Base-by-base conservation (phyloP, 1,139 yeast genomes). In the Zygoascus meyerae region DNA sequence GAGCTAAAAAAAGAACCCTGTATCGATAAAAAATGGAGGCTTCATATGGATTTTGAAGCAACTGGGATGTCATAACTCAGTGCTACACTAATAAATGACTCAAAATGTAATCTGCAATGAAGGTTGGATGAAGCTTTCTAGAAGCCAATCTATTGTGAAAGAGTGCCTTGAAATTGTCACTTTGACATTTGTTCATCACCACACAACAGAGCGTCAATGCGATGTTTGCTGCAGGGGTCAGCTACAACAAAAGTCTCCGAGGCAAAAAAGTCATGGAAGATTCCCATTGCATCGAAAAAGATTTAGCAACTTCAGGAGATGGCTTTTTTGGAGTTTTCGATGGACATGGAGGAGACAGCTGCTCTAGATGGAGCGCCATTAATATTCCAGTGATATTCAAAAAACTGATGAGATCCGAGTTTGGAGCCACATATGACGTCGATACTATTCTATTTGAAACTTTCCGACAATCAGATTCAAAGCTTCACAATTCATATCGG, bases 251-350 rank as follows among this genome's bases (percentile, higher is more conserved):
- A 21, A 21, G 26, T 21, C 7, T 35, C 33, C 9, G 18, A 16
- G 16, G 28, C 12, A 39, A 47, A n/a, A 42, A 38, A 15, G 32
- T 52, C 2, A 86, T 86, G 95, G 95, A 86, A 62, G 95, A 86
- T 63, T 90, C 84, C 6, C 95, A 85, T 61, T 84, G 94, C 0
- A 83, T 83, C 60, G 86, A 84, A 41, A 87, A 89, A 54, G 84
- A 85, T 64, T 85, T 84, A 68, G 89, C 87, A n/a, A 90, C 85
- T 57, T 65, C 83, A 18, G 94, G 84, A 62, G 84, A 94, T 90
- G 94, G 94, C 1, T 86, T 85, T 62, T 84, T 85, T 70, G 95
- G 90, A 12, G 77, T 87, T 2, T 87, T 85, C 64, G 96, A 87
- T 64, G 96, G 96, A 4, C 96, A 87, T 66, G 95, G 95, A 5